A percentile compares a stretch with the other conserved stretches of the same genome.
Evolutionary conservation across 2,329 filamentous ascomycete genomes (phyloP).

Genomic region (Fusarium setosum): DNA sequence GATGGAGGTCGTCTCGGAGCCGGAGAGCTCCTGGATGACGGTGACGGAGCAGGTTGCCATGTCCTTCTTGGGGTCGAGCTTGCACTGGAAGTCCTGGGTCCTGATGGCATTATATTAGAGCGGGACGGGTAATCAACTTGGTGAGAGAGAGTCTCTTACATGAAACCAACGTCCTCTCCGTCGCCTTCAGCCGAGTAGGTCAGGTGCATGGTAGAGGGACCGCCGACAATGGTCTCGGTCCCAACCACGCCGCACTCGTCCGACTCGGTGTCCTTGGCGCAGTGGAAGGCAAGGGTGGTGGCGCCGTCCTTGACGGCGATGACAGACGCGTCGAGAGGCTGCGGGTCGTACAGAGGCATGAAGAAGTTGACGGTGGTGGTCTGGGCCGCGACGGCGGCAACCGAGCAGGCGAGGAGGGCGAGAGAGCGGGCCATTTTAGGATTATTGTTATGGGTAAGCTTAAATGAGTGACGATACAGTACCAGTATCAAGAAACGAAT

Average conservation of each 20-base stretch:
- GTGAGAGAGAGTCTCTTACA: slow-evolving; percentile 24
- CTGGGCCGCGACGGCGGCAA: slow-evolving; percentile 37
- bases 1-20: neutral
- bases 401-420: slow-evolving; percentile 39
- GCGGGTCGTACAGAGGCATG: slow-evolving; percentile 38
- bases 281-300: slow-evolving; percentile 47
- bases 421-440: slow-evolving; percentile 41
- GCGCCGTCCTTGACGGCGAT: slow-evolving; percentile 39
- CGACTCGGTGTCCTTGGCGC: slow-evolving; percentile 25
- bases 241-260: slow-evolving; percentile 43
- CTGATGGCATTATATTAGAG: slow-evolving; percentile 21
- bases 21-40: neutral
- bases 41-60: slow-evolving; percentile 37
- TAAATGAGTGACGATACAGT: slow-evolving; percentile 7
- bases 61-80: slow-evolving; percentile 40
- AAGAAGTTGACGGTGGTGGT: slow-evolving; percentile 45
- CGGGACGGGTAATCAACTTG: neutral
- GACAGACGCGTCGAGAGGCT: slow-evolving; percentile 45
- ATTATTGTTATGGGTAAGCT: neutral
- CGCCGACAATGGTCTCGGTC: slow-evolving; percentile 41
- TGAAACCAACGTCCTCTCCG: slow-evolving; percentile 16
- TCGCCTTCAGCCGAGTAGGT: slow-evolving; percentile 7
- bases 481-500: slow-evolving; percentile 11
- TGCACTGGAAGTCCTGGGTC: slow-evolving; percentile 36
- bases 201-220: slow-evolving; percentile 20